Evolutionary conservation across 192 early-diverging fungal genomes (phyloP).

Genomic region (Funneliformis geosporum): DNA sequence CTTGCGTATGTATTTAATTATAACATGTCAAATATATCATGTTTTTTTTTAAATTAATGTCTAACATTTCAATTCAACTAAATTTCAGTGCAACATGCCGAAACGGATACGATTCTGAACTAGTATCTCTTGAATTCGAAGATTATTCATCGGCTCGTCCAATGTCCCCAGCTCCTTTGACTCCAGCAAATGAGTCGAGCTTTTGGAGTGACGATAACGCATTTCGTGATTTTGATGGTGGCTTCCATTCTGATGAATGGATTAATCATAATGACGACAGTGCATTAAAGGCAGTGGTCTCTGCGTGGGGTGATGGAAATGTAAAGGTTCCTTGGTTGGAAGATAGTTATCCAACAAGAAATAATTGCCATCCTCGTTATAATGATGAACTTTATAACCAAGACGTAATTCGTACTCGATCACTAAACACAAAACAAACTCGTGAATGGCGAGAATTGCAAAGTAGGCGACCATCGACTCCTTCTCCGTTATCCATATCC

Average conservation of each 20-base stretch:
- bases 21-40: background rate
- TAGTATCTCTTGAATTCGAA: background rate
- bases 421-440: background rate
- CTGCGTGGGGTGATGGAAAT: slow-evolving; percentile 7
- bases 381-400: background rate
- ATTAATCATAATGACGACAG: slow-evolving; percentile 18
- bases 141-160: background rate
- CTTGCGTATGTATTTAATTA: slow-evolving; percentile 26
- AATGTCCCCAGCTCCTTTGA: background rate
- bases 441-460: slow-evolving; percentile 17
- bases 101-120: background rate
- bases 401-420: background rate
- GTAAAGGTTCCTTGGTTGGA: slow-evolving; percentile 17
- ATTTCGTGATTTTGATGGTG: slow-evolving; percentile 25
- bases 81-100: background rate
- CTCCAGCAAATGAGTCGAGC: background rate
- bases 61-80: background rate
- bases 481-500: slow-evolving; percentile 25
- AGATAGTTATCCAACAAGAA: background rate
- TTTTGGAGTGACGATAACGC: background rate
- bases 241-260: background rate
- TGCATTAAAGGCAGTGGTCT: background rate
- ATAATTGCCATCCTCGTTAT: background rate
- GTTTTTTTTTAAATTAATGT: background rate
- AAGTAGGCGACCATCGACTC: slow-evolving; percentile 5